Evolutionary conservation across 2,329 filamentous ascomycete genomes (phyloP).

Genomic region (Fusarium marasasianum): DNA sequence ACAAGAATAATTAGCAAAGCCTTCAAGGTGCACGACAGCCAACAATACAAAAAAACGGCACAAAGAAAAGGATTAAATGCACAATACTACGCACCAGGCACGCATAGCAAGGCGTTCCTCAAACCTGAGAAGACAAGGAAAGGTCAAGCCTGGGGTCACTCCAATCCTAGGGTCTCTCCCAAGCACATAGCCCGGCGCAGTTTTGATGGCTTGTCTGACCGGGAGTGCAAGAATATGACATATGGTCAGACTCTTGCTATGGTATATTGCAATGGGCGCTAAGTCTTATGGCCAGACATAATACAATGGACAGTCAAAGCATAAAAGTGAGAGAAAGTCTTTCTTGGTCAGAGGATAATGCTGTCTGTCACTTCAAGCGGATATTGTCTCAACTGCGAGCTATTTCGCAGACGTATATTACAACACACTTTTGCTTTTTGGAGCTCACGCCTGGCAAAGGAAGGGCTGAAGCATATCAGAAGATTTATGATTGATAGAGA

Average conservation of each 20-base stretch:
- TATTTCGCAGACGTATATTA: rapidly evolving
- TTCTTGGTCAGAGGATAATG: not conserved
- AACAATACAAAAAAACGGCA: not conserved
- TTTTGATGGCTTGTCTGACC: too few relatives aligned
- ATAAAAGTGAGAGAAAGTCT: not conserved
- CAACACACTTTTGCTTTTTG: not conserved
- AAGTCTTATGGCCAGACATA: not conserved
- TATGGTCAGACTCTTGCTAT: too few relatives aligned
- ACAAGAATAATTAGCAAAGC: not conserved
- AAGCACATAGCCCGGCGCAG: not conserved
- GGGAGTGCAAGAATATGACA: too few relatives aligned
- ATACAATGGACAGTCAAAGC: too few relatives aligned
- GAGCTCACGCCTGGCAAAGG: too few relatives aligned
- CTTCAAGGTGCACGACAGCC: not conserved
- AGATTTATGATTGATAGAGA: rapidly evolving
- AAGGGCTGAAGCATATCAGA: not conserved
- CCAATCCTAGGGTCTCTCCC: not conserved
- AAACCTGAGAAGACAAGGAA: not conserved
- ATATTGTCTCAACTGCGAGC: not conserved
- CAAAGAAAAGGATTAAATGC: rapidly evolving
- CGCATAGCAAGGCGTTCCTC: not conserved
- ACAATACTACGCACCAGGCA: not conserved
- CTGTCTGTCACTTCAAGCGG: not conserved
- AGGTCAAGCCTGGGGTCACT: not conserved
- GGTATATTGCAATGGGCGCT: not conserved